Percentiles rank a stretch among this genome's conserved stretches.
Evolutionary conservation across 2,329 filamentous ascomycete species (phyloP).

Genomic region (Blastomyces silverae): DNA sequence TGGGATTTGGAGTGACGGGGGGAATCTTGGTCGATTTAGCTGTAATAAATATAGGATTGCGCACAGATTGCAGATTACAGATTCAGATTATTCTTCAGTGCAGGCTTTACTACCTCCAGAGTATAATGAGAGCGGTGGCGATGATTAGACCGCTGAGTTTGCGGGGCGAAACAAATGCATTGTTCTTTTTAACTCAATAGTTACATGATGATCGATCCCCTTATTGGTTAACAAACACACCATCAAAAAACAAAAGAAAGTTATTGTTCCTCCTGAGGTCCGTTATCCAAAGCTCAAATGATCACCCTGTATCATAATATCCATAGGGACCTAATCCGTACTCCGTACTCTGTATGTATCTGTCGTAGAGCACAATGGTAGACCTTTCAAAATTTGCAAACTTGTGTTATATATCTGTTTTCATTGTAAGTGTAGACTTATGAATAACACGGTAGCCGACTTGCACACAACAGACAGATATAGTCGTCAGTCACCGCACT

Average conservation of each 20-base stretch:
- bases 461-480: neutral
- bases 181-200: neutral
- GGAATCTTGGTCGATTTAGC: neutral
- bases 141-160: neutral
- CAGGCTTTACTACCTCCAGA: too few relatives aligned
- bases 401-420: neutral
- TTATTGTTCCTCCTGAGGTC: neutral
- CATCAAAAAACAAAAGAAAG: neutral
- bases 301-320: too few relatives aligned
- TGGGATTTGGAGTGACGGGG: neutral
- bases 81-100: neutral
- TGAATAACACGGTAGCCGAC: neutral
- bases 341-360: too few relatives aligned
- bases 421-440: neutral
- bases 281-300: too few relatives aligned
- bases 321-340: too few relatives aligned
- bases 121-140: neutral
- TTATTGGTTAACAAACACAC: too few relatives aligned
- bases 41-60: neutral
- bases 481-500: neutral
- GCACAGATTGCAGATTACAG: neutral
- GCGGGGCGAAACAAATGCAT: neutral
- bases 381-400: neutral
- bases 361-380: too few relatives aligned
- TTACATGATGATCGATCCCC: too few relatives aligned